Percentiles rank a stretch among this genome's conserved stretches.
phyloP scores from a whole-genome alignment of 2,329 filamentous ascomycete genomes.

The Chalaropsis thielavioides region DNA sequence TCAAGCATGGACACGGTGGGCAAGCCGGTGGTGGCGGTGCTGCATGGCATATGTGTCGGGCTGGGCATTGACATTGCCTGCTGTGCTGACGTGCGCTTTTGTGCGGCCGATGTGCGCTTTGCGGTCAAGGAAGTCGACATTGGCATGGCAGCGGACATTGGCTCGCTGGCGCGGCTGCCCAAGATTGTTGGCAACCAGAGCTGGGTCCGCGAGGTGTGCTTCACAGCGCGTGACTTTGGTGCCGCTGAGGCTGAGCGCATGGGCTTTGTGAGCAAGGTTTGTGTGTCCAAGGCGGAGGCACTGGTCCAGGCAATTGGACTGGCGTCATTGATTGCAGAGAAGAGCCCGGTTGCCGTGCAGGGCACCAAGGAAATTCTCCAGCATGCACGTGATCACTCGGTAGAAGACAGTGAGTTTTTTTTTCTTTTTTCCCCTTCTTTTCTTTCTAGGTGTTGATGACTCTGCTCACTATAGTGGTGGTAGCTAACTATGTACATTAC shows the following conservation, averaged over 20 bases:
- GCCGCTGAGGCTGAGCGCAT: constrained; percentile 54
- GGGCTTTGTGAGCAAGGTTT: constrained; percentile 55
- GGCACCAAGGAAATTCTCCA: constrained; percentile 80
- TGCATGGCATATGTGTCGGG: constrained; percentile 67
- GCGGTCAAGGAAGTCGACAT: constrained; percentile 74
- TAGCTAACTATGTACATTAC: not conserved
- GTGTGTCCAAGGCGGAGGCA: constrained; percentile 46
- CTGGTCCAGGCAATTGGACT: constrained; percentile 48
- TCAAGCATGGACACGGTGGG: constrained; percentile 68
- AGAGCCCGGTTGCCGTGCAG: constrained; percentile 78
- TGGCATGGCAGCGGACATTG: constrained; percentile 65
- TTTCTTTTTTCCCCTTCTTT: not conserved
- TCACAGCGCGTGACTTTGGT: constrained; percentile 55
- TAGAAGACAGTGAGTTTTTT: constrained; percentile 53
- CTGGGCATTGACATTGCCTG: constrained; percentile 61
- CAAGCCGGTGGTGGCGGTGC: constrained; percentile 73
- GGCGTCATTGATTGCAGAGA: constrained; percentile 52
- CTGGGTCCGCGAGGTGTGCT: constrained; percentile 67
- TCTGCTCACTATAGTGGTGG: not conserved
- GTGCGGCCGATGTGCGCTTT: constrained; percentile 44
- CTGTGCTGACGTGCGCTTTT: constrained; percentile 57
- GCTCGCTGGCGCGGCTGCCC: constrained; percentile 57
- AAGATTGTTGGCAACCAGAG: constrained; percentile 55
- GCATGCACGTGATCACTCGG: constrained; percentile 61
- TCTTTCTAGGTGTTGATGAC: not conserved